Conservation (phyloP, 768 basidiomycete species). For the Gymnopilus junonius region DNA sequence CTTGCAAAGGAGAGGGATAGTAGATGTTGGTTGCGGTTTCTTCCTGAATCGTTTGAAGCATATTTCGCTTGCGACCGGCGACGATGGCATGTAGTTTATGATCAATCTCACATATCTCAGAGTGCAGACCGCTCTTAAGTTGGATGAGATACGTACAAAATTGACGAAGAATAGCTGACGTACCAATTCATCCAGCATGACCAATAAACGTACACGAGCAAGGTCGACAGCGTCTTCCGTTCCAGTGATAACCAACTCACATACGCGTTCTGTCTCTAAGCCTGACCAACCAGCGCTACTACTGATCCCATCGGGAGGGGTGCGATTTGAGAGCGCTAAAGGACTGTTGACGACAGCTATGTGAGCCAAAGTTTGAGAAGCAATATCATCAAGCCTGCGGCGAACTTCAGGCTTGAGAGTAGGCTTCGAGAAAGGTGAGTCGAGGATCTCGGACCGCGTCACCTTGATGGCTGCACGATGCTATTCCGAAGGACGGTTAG, state of each 20-base stretch:
- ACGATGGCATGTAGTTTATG: constrained; percentile 92
- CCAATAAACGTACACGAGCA: constrained; percentile 87
- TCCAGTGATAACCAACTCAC: constrained; percentile 91
- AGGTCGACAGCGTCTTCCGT: constrained; percentile 88
- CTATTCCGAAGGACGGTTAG: constrained; percentile 40
- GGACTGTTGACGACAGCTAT: constrained; percentile 93
- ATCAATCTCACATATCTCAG: constrained; percentile 92
- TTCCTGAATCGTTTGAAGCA: constrained; percentile 92
- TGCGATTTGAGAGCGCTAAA: constrained; percentile 72
- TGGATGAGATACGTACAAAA: constrained; percentile 22
- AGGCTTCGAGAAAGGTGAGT: constrained; percentile 79
- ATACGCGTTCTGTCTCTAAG: constrained; percentile 92
- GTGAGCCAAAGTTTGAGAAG: constrained; percentile 88
- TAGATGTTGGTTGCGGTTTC: constrained; percentile 98
- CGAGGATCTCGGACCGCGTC: constrained; percentile 90
- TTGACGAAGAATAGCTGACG: constrained; percentile 33
- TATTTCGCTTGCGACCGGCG: constrained; percentile 84
- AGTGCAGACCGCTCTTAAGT: constrained; percentile 83
- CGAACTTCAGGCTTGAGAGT: constrained; percentile 82
- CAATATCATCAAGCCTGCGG: constrained; percentile 90
- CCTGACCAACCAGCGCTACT: constrained; percentile 84
- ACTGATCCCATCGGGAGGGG: constrained; percentile 77
- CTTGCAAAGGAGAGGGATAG: constrained; percentile 88
- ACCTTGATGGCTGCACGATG: constrained; percentile 89
- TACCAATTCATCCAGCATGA: constrained; percentile 95